Base-by-base conservation (phyloP, 371 early-diverging fungal genomes). In the Mortierella sp. region DNA sequence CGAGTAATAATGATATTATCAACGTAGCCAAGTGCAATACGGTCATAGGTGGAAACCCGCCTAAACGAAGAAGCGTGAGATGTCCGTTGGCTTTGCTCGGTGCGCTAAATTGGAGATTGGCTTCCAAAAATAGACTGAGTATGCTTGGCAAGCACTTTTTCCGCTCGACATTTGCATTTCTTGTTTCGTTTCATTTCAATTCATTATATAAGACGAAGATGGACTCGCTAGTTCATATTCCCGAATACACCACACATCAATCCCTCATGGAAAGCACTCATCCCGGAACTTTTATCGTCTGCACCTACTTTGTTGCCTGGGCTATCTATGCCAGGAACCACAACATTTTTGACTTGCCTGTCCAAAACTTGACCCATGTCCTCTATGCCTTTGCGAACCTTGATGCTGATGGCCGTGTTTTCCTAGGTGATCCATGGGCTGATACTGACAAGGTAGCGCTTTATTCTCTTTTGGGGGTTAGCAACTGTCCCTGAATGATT, bases 341-440 rank as follows among this genome's bases (percentile, higher is more conserved):
- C 77, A 88, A 87, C 70, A 92, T 93, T 18, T 66, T 86, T 51
- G 90, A 93, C 68, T 78, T 95, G 4, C 88, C 90, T 32, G 92
- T 86, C 28, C 86, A 88, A 61, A 89, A 92, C 55, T 83, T 95
- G 47, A 94, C 95, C 5, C 94, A 95, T 71, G 74, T 97, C 72
- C 91, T 95, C 68, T 97, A 97, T 83, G 96, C 94, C 24, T 97
- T 97, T 87, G 94, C 94, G 52, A 94, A 96, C 77, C 85, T 96
- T 16, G 85, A 90, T 57, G 86, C 87, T 11, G 86, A 91, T 64
- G 91, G 94, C n/a, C 77, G 84, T 11, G 90, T 93, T 12, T 84
- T 90, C 30, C 84, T 92, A 9, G 89, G 91, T 18, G 95, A 95
- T 83, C 66, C 89, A 8, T 95, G 94, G 94, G 93, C 95, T 8